Base-by-base conservation (phyloP, 225 moss, liverwort and hornwort genomes). In the Antitrichia curtipendula region DNA sequence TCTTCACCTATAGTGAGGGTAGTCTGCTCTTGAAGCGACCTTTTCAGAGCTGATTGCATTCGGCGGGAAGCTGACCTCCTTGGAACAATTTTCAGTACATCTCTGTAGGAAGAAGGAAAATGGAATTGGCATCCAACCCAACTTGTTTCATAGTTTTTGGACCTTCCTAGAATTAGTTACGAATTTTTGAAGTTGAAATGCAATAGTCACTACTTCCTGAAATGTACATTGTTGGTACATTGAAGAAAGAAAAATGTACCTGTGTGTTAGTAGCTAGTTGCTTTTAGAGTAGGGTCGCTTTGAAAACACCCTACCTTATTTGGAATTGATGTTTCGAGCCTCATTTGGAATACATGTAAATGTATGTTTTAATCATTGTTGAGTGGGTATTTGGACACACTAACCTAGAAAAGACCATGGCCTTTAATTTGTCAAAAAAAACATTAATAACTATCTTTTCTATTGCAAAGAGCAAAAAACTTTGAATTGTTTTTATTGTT, bases 341-440 rank as follows among this genome's bases (percentile, higher is more conserved):
- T 74, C 49, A 74, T 32, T 75, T 7, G 12, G 32, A 49, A 74
- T 6, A 12, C n/a, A n/a, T n/a, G n/a, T n/a, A n/a, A n/a, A n/a
- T n/a, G n/a, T 21, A 74, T 20, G 3, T 12, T 73, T 47, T 31
- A 7, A 49, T 31, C 0, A 73, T 0, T 31, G 7, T 31, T 73
- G 19, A 0, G 6, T 0, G 6, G 8, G 2, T 28, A 45, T 17
- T 3, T 45, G 5, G 14, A 47, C 10, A 29, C 29, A 10, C 0
- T 25, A 8, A 9, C 2, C 0, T 4, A 0, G 5, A 8, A 6
- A 18, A 4, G 1, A 29, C 10, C 3, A 17, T 1, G 0, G 1
- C 10, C 18, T 43, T 28, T 43, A 9, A 0, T 43, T 43, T 0
- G 2, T 43, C 27, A 71, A 71, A 66, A 62, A 62, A 27, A 71